phyloP scores from a whole-genome alignment of 2,329 filamentous ascomycete genomes.

The Domatiomyces catenatus region DNA sequence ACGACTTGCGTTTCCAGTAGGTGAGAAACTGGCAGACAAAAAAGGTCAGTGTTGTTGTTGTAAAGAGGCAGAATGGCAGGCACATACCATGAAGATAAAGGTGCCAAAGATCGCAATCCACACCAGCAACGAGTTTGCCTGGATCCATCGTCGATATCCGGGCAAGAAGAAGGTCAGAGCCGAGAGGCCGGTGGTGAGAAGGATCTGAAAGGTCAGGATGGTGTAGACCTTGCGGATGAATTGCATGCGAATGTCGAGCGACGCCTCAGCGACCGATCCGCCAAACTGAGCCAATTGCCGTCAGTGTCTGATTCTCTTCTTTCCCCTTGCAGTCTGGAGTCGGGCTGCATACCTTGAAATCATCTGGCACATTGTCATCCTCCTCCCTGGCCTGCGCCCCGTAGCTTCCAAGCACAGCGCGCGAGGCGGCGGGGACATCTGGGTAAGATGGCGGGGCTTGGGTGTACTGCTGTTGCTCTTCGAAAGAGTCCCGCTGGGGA shows the following conservation, averaged over 20 bases:
- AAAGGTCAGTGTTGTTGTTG: background rate
- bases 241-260: constrained; percentile 88
- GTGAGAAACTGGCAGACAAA: constrained; percentile 42
- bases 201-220: constrained; percentile 87
- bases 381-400: constrained; percentile 51
- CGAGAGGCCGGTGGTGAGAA: constrained; percentile 68
- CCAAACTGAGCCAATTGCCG: constrained; percentile 50
- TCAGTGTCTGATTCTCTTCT: constrained; percentile 6
- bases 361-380: constrained; percentile 84
- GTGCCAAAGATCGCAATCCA: constrained; percentile 74
- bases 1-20: constrained; percentile 90
- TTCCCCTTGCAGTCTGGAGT: no score
- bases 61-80: background rate
- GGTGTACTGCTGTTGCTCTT: constrained; percentile 48
- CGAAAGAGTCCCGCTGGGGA: constrained; percentile 73
- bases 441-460: constrained; percentile 75
- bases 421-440: constrained; percentile 35
- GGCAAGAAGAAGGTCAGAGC: constrained; percentile 71
- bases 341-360: constrained; percentile 63
- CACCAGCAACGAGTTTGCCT: constrained; percentile 67
- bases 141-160: constrained; percentile 74
- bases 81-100: constrained; percentile 53
- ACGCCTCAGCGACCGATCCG: constrained; percentile 81
- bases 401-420: constrained; percentile 43
- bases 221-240: constrained; percentile 96